These are phyloP conservation scores for Liriodendron chinense DNA, from an alignment of 164 flowering plant genomes.

Conservation along the genomic window DNA sequence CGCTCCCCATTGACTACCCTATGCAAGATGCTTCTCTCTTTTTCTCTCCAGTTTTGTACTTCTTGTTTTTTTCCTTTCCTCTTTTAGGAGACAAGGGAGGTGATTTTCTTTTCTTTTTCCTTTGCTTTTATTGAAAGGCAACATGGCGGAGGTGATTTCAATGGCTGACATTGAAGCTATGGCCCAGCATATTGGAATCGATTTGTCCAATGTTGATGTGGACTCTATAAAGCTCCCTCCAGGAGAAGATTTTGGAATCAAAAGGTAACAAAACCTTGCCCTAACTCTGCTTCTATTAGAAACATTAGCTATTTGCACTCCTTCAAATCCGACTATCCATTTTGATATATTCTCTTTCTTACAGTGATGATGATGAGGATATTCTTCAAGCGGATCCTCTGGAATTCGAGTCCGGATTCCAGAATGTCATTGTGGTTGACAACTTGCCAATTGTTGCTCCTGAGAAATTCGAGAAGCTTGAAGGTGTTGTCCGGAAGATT, in stretches of 20 bases:
- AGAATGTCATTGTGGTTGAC: conserved; percentile 77
- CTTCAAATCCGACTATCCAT: background rate
- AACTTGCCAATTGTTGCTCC: conserved; percentile 80
- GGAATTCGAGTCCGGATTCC: conserved; percentile 66
- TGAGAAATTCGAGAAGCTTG: conserved; percentile 86
- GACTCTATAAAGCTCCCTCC: conserved; percentile 62
- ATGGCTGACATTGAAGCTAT: conserved; percentile 14
- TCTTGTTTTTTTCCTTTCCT: no score
- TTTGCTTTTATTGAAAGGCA: background rate
- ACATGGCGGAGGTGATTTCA: conserved; percentile 7
- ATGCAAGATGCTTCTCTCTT: no score
- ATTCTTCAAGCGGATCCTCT: conserved; percentile 47
- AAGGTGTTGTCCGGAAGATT: conserved; percentile 75
- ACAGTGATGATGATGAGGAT: conserved; percentile 72
- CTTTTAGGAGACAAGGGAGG: no score
- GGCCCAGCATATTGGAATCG: conserved; percentile 33
- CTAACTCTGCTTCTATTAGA: no score
- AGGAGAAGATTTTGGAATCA: conserved; percentile 65
- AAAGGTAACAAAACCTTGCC: conserved; percentile 38
- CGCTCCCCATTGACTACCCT: no score
- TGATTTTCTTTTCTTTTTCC: no score
- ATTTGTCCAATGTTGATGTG: conserved; percentile 43
- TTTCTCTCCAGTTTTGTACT: no score
- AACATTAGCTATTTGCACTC: background rate
- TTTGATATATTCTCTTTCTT: background rate